A percentile compares a stretch with the other conserved stretches of the same genome.
These are phyloP conservation scores for Xerocomus amazonicus DNA, from an alignment of 1,284 basidiomycete genomes.

Conservation along the genomic window DNA sequence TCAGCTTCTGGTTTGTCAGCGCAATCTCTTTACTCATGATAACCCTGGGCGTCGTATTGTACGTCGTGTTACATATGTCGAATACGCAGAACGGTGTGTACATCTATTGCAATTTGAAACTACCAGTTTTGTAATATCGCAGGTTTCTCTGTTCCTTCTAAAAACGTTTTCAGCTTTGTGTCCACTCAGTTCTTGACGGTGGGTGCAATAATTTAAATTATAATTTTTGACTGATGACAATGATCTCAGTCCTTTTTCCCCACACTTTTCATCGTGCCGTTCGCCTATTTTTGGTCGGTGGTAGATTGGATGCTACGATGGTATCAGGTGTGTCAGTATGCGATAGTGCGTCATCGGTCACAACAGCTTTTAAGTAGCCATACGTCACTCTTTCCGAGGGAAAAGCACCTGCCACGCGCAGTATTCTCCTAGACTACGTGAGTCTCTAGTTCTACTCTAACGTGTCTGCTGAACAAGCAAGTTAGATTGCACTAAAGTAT, in stretches of 20 bases:
- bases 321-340: conserved; percentile 42
- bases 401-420: conserved; percentile 48
- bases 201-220: conserved; percentile 17
- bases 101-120: neutral
- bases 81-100: conserved; percentile 41
- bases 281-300: conserved; percentile 42
- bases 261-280: conserved; percentile 40
- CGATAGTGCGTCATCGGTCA: conserved; percentile 18
- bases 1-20: conserved; percentile 43
- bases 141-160: conserved; percentile 49
- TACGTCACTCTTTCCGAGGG: conserved; percentile 54
- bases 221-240: conserved; percentile 3
- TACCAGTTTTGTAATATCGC: neutral
- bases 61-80: conserved; percentile 43
- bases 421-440: conserved; percentile 62
- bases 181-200: conserved; percentile 57
- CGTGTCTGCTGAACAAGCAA: conserved; percentile 1
- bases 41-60: conserved; percentile 46
- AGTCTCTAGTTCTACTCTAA: conserved; percentile 18
- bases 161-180: conserved; percentile 46
- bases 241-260: conserved; percentile 53
- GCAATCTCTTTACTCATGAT: conserved; percentile 43
- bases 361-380: conserved; percentile 35
- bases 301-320: conserved; percentile 47
- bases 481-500: conserved; percentile 45